Conservation (phyloP, 768 basidiomycete species). For the Cystofilobasidium bisporidii region DNA sequence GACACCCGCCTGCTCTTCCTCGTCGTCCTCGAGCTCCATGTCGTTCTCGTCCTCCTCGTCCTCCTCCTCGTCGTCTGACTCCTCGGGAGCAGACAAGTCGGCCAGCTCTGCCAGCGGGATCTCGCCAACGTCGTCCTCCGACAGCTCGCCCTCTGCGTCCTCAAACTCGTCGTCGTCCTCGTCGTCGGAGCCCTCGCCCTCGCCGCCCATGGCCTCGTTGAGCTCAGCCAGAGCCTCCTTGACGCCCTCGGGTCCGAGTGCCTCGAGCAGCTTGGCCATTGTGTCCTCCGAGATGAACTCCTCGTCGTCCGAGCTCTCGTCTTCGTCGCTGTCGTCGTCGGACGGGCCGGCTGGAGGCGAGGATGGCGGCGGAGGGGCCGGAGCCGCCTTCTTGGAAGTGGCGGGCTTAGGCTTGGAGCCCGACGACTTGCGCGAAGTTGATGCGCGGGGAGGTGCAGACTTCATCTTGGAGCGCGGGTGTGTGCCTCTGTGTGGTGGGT, state of each 20-base stretch:
- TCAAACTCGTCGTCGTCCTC: conserved; percentile 25
- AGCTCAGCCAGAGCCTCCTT: conserved; percentile 27
- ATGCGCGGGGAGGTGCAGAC: background rate
- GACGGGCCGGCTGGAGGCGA: background rate
- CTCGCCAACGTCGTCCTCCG: background rate
- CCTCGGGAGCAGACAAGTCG: conserved; percentile 9
- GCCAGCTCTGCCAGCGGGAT: background rate
- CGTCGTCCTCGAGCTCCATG: conserved; percentile 33
- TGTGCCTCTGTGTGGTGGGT: too few species aligned
- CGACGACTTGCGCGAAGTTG: background rate
- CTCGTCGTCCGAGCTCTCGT: conserved; percentile 17
- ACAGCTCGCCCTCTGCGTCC: conserved; percentile 13
- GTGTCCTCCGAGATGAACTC: conserved; percentile 13
- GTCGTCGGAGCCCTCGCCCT: conserved; percentile 14
- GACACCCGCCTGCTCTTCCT: conserved; percentile 38
- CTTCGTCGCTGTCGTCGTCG: conserved; percentile 11
- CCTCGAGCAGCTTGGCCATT: conserved; percentile 26
- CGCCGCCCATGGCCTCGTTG: background rate
- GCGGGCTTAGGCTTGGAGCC: conserved; percentile 13
- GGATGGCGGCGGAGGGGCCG: conserved; percentile 10
- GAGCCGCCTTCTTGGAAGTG: conserved; percentile 21
- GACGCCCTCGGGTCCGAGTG: conserved; percentile 25
- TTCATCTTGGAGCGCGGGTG: too few species aligned
- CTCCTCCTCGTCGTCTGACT: conserved; percentile 18
- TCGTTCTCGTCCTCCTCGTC: conserved; percentile 7